Percentiles rank a stretch among this genome's conserved stretches.
These are phyloP conservation scores for Mortierella sp. DNA, from an alignment of 371 early-diverging fungal species.

Conservation along the genomic window DNA sequence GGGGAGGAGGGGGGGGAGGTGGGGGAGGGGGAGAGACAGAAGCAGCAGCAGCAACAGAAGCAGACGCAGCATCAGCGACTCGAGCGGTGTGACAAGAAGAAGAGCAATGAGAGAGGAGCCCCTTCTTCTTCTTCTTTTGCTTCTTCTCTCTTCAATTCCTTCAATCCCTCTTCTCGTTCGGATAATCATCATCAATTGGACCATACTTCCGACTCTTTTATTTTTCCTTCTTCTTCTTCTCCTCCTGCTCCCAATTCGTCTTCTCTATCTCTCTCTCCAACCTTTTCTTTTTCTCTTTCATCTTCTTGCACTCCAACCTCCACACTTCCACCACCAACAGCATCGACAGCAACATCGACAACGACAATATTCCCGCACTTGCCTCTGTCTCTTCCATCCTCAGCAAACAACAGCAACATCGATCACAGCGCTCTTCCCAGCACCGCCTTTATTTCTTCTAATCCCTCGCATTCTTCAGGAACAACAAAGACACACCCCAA, in stretches of 20 bases:
- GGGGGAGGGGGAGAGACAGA: too few relatives aligned
- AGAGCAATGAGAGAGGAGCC: neutral
- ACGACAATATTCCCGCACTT: neutral
- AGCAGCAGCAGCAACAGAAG: neutral
- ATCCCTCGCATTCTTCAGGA: neutral
- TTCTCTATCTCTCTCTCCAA: neutral
- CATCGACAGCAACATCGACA: neutral
- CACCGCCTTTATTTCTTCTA: neutral
- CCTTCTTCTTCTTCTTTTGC: neutral
- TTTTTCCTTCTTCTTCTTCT: neutral
- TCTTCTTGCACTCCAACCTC: neutral
- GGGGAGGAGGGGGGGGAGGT: too few relatives aligned
- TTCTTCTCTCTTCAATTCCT: neutral
- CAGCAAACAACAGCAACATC: neutral
- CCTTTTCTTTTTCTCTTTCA: neutral
- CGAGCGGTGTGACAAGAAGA: neutral
- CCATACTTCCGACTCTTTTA: neutral
- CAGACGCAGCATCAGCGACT: neutral
- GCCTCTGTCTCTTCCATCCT: neutral
- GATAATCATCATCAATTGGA: constrained; percentile 9
- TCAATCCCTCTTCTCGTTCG: neutral
- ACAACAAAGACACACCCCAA: neutral
- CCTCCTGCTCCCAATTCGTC: neutral
- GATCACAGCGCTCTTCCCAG: too few relatives aligned
- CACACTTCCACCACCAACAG: neutral